Conservation (phyloP, 495 filamentous ascomycete species). For the Bathelium albidoporum region DNA sequence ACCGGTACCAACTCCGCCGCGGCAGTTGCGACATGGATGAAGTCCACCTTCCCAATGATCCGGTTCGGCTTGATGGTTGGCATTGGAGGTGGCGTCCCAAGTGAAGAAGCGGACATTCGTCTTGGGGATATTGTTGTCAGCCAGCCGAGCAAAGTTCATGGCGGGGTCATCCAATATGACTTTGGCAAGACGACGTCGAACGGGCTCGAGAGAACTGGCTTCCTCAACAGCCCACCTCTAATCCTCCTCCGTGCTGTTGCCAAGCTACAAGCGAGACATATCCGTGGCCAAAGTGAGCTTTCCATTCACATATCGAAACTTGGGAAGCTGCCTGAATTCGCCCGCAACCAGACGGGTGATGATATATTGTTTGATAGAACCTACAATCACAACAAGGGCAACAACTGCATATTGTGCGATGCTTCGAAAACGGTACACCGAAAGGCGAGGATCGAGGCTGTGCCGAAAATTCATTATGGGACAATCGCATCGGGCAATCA, state of each 20-base stretch:
- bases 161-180: constrained; percentile 26
- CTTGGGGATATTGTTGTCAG: constrained; percentile 26
- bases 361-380: constrained; percentile 6
- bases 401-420: constrained; percentile 5
- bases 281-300: background rate
- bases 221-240: constrained; percentile 6
- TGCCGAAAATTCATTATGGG: constrained; percentile 27
- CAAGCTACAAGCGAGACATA: background rate
- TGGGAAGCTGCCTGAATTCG: background rate
- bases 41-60: constrained; percentile 29
- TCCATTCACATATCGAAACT: background rate
- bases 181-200: constrained; percentile 18
- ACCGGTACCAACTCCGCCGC: constrained; percentile 27
- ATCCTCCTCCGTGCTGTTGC: constrained; percentile 4
- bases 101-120: constrained; percentile 13
- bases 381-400: constrained; percentile 3
- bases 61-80: constrained; percentile 35
- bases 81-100: constrained; percentile 35
- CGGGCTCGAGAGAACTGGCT: constrained; percentile 6
- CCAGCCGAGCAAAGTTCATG: constrained; percentile 11
- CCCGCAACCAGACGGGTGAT: background rate
- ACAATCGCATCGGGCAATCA: constrained; percentile 31
- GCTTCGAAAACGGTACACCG: background rate
- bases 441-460: background rate
- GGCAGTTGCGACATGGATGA: constrained; percentile 24